Percentiles rank a stretch among this genome's conserved stretches.
Evolutionary conservation across 1,139 yeast species (phyloP).

Genomic region (Hyphopichia buzzinii): DNA sequence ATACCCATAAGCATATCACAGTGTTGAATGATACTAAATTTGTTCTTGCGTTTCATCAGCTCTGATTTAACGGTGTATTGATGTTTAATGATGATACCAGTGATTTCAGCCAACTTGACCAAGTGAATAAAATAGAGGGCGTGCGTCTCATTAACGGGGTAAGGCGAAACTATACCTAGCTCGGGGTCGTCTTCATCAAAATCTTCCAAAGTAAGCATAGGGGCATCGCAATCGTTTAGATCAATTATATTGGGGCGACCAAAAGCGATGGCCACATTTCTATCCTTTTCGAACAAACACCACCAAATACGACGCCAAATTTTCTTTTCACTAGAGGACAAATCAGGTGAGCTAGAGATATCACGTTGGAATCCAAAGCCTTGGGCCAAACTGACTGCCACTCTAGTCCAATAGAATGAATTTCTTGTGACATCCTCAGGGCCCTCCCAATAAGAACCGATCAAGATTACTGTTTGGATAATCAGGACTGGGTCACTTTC

Average conservation of each 20-base stretch:
- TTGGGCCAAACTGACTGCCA: constrained; percentile 72
- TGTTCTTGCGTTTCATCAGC: constrained; percentile 44
- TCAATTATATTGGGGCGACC: constrained; percentile 73
- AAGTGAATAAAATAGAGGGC: constrained; percentile 61
- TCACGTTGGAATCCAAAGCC: constrained; percentile 76
- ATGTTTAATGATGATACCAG: constrained; percentile 68
- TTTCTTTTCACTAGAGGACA: constrained; percentile 45
- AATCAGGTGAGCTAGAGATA: constrained; percentile 30
- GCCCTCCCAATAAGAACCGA: constrained; percentile 76
- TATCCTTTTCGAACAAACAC: constrained; percentile 72
- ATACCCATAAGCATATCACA: constrained; percentile 80
- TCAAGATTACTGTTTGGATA: constrained; percentile 61
- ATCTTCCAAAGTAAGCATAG: constrained; percentile 67
- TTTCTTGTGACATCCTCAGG: constrained; percentile 76
- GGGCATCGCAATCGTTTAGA: constrained; percentile 75
- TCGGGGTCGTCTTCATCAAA: constrained; percentile 59
- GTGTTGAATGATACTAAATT: constrained; percentile 59
- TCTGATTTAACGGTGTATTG: constrained; percentile 74
- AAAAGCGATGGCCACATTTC: constrained; percentile 70
- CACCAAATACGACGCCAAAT: constrained; percentile 78
- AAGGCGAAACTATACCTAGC: constrained; percentile 38
- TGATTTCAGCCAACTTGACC: constrained; percentile 69
- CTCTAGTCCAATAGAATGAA: constrained; percentile 74
- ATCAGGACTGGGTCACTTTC: constrained; percentile 70
- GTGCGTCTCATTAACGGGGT: constrained; percentile 47